phyloP scores from a whole-genome alignment of 2,329 filamentous ascomycete genomes.

The Chaetomium globosum region DNA sequence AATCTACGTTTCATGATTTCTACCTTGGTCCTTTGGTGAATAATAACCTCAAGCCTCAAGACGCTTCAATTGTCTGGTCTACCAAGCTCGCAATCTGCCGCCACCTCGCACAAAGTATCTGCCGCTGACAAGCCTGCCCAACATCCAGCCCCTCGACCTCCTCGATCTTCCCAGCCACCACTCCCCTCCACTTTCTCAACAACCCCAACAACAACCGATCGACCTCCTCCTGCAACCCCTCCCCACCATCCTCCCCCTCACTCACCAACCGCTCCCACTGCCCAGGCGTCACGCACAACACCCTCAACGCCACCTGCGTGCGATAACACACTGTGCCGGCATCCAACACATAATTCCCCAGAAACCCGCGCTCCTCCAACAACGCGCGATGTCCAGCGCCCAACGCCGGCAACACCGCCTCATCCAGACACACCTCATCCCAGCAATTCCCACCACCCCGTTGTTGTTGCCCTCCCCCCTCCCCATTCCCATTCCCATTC shows the following conservation, averaged over 20 bases:
- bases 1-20: neutral
- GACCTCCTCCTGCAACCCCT: conserved; percentile 46
- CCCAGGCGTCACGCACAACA: conserved; percentile 41
- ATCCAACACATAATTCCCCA: conserved; percentile 57
- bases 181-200: conserved; percentile 44
- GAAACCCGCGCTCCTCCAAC: conserved; percentile 53
- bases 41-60: conserved; percentile 30
- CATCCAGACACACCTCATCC: conserved; percentile 55
- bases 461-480: neutral
- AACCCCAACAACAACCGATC: conserved; percentile 46
- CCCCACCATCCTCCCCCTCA: conserved; percentile 50
- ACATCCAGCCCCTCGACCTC: conserved; percentile 39
- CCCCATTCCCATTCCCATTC: neutral
- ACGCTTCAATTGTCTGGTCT: conserved; percentile 43
- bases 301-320: conserved; percentile 57
- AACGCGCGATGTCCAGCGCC: conserved; percentile 41
- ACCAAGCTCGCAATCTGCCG: conserved; percentile 47
- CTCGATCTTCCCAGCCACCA: conserved; percentile 41
- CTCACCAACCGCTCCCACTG: conserved; percentile 54
- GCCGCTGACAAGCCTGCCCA: conserved; percentile 43
- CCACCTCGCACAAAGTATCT: conserved; percentile 48
- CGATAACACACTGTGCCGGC: conserved; percentile 55
- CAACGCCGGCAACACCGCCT: conserved; percentile 49
- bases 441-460: conserved; percentile 47
- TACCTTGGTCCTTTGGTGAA: neutral